These are phyloP conservation scores for Symbiodinium natans DNA, from an alignment of 73 alveolate genomes.

Conservation along the genomic window DNA sequence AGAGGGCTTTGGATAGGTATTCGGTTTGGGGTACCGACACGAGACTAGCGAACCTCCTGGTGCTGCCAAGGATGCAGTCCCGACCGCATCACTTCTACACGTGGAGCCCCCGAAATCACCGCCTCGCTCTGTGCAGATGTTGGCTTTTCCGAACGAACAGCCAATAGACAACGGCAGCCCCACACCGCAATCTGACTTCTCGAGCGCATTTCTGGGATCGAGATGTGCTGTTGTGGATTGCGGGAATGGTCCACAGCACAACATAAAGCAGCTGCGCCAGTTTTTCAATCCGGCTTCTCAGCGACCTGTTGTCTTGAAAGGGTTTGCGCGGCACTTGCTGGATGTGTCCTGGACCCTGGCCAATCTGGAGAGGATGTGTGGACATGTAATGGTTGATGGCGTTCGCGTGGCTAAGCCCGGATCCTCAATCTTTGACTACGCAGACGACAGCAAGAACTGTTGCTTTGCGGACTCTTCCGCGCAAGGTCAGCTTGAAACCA, in stretches of 20 bases:
- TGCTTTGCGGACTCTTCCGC: slow-evolving; percentile 41
- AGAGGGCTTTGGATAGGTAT: no score
- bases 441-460: slow-evolving; percentile 36
- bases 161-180: no score
- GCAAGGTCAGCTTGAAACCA: slow-evolving; percentile 31
- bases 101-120: neutral
- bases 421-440: slow-evolving; percentile 28
- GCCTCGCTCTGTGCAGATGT: neutral
- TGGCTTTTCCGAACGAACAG: neutral
- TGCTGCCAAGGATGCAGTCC: neutral
- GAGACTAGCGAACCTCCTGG: no score
- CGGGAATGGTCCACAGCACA: neutral
- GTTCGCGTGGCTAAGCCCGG: slow-evolving; percentile 10
- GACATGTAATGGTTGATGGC: slow-evolving; percentile 40
- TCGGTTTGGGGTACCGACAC: no score
- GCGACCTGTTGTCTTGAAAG: neutral
- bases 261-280: neutral
- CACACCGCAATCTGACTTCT: neutral
- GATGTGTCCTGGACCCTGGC: neutral
- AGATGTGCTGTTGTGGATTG: neutral
- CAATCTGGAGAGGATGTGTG: neutral
- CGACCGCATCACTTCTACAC: neutral
- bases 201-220: neutral
- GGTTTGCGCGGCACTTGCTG: neutral
- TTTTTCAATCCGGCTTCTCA: neutral